Evolutionary conservation across 2,329 filamentous ascomycete genomes (phyloP).

Genomic region (Cercospora sesami): DNA sequence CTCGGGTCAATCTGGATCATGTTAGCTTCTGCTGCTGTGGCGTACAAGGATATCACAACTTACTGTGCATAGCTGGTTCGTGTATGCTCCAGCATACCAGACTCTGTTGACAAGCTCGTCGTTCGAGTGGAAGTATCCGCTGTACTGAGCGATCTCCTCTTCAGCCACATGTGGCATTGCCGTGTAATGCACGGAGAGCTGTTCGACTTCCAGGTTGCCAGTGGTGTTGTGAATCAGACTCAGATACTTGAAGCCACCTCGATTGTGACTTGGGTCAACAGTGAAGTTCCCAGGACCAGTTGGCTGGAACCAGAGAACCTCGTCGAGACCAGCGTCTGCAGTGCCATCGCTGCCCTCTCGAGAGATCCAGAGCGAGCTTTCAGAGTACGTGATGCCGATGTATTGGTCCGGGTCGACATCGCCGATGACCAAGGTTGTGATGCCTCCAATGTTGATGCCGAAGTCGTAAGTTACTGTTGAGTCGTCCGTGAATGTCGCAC

Average conservation of each 20-base stretch:
- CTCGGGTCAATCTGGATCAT: constrained; percentile 37
- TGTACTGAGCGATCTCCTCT: constrained; percentile 43
- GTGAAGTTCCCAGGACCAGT: constrained; percentile 43
- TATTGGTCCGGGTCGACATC: constrained; percentile 40
- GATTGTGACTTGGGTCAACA: constrained; percentile 49
- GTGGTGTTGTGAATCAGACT: constrained; percentile 45
- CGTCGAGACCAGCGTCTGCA: constrained; percentile 45
- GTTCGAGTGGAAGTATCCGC: constrained; percentile 47
- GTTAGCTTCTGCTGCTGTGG: background rate
- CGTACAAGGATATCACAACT: background rate
- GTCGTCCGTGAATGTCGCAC: constrained; percentile 39
- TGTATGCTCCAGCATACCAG: constrained; percentile 48
- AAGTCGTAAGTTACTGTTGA: constrained; percentile 47
- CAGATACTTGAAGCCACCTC: constrained; percentile 57
- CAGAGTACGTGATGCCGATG: constrained; percentile 47
- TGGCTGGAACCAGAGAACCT: constrained; percentile 51
- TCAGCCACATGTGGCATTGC: constrained; percentile 47
- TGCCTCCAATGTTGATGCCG: constrained; percentile 46
- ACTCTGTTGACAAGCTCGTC: constrained; percentile 48
- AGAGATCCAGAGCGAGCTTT: constrained; percentile 53
- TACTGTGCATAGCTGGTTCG: constrained; percentile 32
- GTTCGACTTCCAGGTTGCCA: constrained; percentile 43
- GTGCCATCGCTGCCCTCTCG: constrained; percentile 51
- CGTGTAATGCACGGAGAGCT: constrained; percentile 49
- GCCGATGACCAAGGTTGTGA: constrained; percentile 42